Evolutionary conservation across 1,284 basidiomycete genomes (phyloP), one percentile per base, ranked within the genome.

Genomic region (Heterobasidion irregulare): DNA sequence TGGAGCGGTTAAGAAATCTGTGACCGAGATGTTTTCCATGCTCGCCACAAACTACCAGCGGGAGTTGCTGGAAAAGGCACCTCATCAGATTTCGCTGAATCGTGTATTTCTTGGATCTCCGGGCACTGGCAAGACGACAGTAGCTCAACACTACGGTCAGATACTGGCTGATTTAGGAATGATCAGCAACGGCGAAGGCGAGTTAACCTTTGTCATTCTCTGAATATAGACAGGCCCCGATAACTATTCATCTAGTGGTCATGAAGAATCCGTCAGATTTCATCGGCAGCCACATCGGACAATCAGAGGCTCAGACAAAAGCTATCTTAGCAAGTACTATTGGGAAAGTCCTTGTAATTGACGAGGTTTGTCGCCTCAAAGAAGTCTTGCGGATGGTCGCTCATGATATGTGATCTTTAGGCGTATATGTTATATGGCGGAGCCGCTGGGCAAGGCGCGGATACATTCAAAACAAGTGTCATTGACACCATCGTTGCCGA

Each of bases 401-500:
- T 7, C 34, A 47, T 15, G 18, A 45, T 26, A 26, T 3, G 2
- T 26, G 2, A 3, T 26, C 13, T 19, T 43, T 55, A 85, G 84
- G 83, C 84, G 7, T 86, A 86, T 56, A 83, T 83, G 80, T 65
- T 86, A 16, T 81, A 84, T 56, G 72, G 75, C 51, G 63, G 65
- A 4, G 63, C 66, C 7, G 65, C 62, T 5, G 64, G 65, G 52
- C 68, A 62, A 5, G 59, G 53, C 13, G 63, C 51, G 35, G 82
- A 86, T 59, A 64, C 70, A 0, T 86, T 70, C 68, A 86, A 83
- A 63, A 82, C 80, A 41, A 3, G 2, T 26, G 85, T 86, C 45
- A 82, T 86, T 52, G 84, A 86, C 58, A 86, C 85, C 1, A 79
- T 86, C 53, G 84, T 86, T 0, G 84, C 85, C 0, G 84, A 86